A percentile compares a stretch with the other conserved stretches of the same genome.
Conservation (phyloP, 257 asterid genomes). For the Scutellaria barbata region DNA sequence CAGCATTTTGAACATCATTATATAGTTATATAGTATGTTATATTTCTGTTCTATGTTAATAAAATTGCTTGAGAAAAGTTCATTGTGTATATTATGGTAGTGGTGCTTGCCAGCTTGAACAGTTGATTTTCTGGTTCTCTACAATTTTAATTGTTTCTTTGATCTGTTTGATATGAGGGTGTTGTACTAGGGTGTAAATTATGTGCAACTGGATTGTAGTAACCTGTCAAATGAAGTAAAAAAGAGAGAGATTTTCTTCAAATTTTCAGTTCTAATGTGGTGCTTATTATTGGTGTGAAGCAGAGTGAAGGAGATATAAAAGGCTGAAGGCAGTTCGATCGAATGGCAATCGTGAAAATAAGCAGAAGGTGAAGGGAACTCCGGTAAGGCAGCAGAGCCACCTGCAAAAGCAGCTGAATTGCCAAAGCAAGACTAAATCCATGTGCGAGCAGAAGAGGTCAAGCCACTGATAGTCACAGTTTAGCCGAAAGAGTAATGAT, state of each 20-base stretch:
- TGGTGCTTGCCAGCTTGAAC: conserved; percentile 31
- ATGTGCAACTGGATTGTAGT: neutral
- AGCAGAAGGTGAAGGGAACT: conserved; percentile 47
- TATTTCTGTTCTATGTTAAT: neutral
- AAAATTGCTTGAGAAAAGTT: conserved; percentile 7
- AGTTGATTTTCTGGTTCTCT: conserved; percentile 25
- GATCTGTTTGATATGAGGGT: conserved; percentile 2
- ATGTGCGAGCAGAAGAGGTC: conserved; percentile 78
- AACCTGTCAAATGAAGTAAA: neutral
- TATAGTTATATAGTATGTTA: neutral
- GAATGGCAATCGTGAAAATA: conserved; percentile 39
- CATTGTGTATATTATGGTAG: neutral
- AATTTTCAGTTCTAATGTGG: conserved; percentile 11
- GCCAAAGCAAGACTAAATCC: conserved; percentile 68
- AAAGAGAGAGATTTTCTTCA: neutral
- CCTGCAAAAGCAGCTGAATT: conserved; percentile 50
- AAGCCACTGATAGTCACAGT: conserved; percentile 80
- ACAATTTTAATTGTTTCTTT: neutral
- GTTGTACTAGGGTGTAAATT: neutral
- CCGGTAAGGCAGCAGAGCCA: conserved; percentile 50
- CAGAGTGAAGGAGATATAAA: conserved; percentile 54
- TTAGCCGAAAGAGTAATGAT: conserved; percentile 69
- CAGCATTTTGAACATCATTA: neutral
- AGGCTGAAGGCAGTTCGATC: conserved; percentile 46
- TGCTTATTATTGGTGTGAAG: conserved; percentile 29